Evolutionary conservation across 2,329 filamentous ascomycete species (phyloP).

Genomic region (Lizonia empirigonia): DNA sequence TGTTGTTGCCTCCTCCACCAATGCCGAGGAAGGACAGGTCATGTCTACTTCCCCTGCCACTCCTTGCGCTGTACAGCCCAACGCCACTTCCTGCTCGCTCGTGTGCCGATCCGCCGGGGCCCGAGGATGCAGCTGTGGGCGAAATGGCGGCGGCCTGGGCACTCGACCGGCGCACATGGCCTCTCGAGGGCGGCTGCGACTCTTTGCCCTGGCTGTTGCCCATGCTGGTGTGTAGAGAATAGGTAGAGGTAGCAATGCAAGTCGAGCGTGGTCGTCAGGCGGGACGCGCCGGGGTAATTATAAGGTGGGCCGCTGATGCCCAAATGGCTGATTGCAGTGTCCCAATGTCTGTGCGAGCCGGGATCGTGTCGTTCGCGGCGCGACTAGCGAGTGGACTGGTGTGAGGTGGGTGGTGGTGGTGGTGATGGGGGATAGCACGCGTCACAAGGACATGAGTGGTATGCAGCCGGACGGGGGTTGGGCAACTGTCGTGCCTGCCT

Average conservation of each 20-base stretch:
- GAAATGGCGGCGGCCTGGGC: conserved; percentile 41
- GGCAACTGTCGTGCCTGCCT: conserved; percentile 12
- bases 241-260: conserved; percentile 10
- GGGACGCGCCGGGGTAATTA: conserved; percentile 28
- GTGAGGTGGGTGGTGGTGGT: conserved; percentile 12
- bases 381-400: conserved; percentile 21
- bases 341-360: conserved; percentile 18
- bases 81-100: conserved; percentile 36
- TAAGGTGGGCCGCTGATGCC: conserved; percentile 22
- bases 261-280: conserved; percentile 14
- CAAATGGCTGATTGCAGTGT: conserved; percentile 19
- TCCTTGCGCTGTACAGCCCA: conserved; percentile 54
- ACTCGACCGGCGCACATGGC: conserved; percentile 43
- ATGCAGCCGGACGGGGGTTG: conserved; percentile 27
- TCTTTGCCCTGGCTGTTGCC: conserved; percentile 58
- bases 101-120: conserved; percentile 32
- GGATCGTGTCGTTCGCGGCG: conserved; percentile 20
- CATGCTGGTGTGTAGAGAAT: conserved; percentile 37
- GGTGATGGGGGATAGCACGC: conserved; percentile 35
- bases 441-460: conserved; percentile 49
- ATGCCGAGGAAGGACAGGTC: conserved; percentile 66
- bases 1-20: conserved; percentile 54
- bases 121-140: conserved; percentile 27
- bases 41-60: conserved; percentile 60
- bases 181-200: conserved; percentile 46